Evolutionary conservation across 139 green algal genomes (phyloP).

Genomic region (Tetraselmis chui): DNA sequence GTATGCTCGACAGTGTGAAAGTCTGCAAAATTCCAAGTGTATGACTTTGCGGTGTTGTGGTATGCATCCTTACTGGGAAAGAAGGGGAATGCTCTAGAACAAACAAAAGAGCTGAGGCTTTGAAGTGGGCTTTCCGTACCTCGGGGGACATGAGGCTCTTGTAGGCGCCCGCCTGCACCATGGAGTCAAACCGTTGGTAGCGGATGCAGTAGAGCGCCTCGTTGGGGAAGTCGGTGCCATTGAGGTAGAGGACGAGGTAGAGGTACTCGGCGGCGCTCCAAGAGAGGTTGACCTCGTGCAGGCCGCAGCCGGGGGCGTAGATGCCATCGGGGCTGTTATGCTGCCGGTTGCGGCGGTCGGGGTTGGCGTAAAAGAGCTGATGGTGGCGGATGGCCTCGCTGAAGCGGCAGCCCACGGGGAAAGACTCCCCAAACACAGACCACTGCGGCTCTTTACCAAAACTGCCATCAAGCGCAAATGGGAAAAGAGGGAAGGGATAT

Average conservation of each 20-base stretch:
- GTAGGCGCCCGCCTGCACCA: slow-evolving; percentile 58
- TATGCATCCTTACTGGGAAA: too few relatives aligned
- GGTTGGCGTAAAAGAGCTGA: slow-evolving; percentile 64
- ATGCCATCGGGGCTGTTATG: slow-evolving; percentile 47
- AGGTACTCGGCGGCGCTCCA: slow-evolving; percentile 79
- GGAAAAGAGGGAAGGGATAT: too few relatives aligned
- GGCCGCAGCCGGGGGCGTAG: slow-evolving; percentile 47
- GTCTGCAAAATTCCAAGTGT: too few relatives aligned
- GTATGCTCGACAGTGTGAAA: too few relatives aligned
- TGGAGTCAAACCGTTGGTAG: slow-evolving; percentile 38
- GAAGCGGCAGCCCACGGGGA: slow-evolving; percentile 79
- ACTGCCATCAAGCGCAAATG: too few relatives aligned
- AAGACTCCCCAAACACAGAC: slow-evolving; percentile 77
- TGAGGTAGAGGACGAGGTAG: slow-evolving; percentile 64
- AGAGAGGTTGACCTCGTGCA: slow-evolving; percentile 50
- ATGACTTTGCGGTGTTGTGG: too few relatives aligned
- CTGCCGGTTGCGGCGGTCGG: slow-evolving; percentile 57
- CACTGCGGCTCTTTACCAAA: slow-evolving; percentile 76
- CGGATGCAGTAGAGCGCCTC: slow-evolving; percentile 56
- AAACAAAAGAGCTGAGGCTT: not conserved
- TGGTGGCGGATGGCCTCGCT: slow-evolving; percentile 37
- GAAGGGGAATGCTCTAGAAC: not conserved
- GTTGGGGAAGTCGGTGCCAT: slow-evolving; percentile 49
- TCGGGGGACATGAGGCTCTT: slow-evolving; percentile 44
- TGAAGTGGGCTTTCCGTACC: not conserved